A percentile compares a stretch with the other conserved stretches of the same genome.
Evolutionary conservation across 306 rosid species (phyloP).

Genomic region (Bauhinia variegata): DNA sequence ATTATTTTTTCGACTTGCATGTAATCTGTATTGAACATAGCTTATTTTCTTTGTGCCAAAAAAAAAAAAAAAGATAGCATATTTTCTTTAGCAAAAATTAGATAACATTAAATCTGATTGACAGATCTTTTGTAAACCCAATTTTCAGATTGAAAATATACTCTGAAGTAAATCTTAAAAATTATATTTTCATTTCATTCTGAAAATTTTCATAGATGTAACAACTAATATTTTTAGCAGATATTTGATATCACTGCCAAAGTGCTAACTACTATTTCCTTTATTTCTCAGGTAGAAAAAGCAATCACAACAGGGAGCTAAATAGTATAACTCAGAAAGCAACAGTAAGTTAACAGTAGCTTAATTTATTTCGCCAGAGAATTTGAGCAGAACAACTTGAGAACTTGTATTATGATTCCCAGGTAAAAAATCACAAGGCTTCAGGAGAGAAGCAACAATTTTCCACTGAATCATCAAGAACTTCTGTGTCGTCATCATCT

Average conservation of each 20-base stretch:
- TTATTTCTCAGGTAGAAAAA: conserved; percentile 49
- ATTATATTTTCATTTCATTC: too few relatives aligned
- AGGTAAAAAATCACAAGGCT: conserved; percentile 56
- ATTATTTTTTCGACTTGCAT: too few relatives aligned
- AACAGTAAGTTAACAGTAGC: conserved; percentile 49
- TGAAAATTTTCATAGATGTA: too few relatives aligned
- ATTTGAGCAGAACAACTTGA: conserved; percentile 21
- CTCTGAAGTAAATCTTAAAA: too few relatives aligned
- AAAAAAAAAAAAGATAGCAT: too few relatives aligned
- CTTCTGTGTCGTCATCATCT: conserved; percentile 72
- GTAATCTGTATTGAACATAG: too few relatives aligned
- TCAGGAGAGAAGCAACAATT: conserved; percentile 55
- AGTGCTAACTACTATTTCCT: neutral
- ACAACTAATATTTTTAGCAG: too few relatives aligned
- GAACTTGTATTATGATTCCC: conserved; percentile 31
- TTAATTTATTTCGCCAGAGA: conserved; percentile 2
- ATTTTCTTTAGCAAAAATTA: too few relatives aligned
- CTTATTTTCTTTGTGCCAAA: too few relatives aligned
- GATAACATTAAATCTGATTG: too few relatives aligned
- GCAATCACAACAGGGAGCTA: conserved; percentile 42
- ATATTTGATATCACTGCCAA: conserved; percentile 17
- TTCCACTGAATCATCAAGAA: conserved; percentile 72
- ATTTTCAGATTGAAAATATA: too few relatives aligned
- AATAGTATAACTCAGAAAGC: conserved; percentile 35
- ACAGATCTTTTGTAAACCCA: too few relatives aligned